phyloP scores from a whole-genome alignment of 768 basidiomycete genomes.

The Boletus reticuloceps region DNA sequence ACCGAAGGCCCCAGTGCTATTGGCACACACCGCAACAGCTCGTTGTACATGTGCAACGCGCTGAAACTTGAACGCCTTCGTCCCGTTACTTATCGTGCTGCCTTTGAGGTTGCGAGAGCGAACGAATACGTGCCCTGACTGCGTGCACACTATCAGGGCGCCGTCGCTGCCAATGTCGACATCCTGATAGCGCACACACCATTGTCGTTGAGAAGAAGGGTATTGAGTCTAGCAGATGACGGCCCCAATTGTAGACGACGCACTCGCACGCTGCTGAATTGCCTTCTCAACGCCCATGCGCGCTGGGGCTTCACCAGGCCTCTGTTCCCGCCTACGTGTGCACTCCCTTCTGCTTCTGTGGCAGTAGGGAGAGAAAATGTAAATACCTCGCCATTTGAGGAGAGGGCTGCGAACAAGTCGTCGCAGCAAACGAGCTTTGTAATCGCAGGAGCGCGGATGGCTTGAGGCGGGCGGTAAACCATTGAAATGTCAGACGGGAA shows the following conservation, averaged over 20 bases:
- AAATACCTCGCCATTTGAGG: constrained; percentile 88
- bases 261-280: constrained; percentile 80
- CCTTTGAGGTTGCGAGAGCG: constrained; percentile 54
- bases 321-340: constrained; percentile 24
- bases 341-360: constrained; percentile 25
- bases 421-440: constrained; percentile 79
- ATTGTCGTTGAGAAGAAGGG: background rate
- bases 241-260: constrained; percentile 16
- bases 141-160: constrained; percentile 86
- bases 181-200: constrained; percentile 47
- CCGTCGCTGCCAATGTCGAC: constrained; percentile 88
- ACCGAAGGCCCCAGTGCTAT: constrained; percentile 84
- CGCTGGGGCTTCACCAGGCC: constrained; percentile 69
- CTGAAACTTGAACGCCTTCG: constrained; percentile 72
- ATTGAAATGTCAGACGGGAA: constrained; percentile 70
- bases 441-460: constrained; percentile 66
- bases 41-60: constrained; percentile 82
- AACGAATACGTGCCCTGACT: constrained; percentile 91
- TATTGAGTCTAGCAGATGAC: background rate
- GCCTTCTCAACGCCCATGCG: constrained; percentile 85
- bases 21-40: constrained; percentile 80
- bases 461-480: constrained; percentile 81
- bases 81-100: constrained; percentile 20
- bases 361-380: constrained; percentile 58
- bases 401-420: constrained; percentile 77